These are phyloP conservation scores for Argentina anserina DNA, from an alignment of 306 rosid species.

Conservation along the genomic window DNA sequence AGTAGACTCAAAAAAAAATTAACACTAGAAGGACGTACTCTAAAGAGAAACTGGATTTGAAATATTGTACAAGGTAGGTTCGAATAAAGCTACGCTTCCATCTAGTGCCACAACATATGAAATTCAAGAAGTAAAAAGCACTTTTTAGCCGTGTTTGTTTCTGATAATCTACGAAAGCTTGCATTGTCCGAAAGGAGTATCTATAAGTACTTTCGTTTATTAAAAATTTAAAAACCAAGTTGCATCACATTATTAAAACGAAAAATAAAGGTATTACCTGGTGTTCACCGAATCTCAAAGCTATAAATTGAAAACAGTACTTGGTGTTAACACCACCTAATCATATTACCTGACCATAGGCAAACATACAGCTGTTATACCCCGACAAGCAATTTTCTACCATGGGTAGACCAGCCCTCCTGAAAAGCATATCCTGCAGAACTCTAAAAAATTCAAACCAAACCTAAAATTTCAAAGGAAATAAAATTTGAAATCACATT, in stretches of 20 bases:
- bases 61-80: not conserved
- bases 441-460: constrained; percentile 16
- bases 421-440: constrained; percentile 79
- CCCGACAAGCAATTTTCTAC: constrained; percentile 97
- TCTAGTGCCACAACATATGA: not conserved
- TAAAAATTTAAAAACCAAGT: not conserved
- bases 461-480: constrained; percentile 10
- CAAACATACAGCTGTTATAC: constrained; percentile 96
- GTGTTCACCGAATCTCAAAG: not conserved
- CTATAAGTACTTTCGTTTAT: not conserved
- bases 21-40: not conserved
- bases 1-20: not conserved
- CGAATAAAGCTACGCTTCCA: not conserved
- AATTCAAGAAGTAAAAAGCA: not conserved
- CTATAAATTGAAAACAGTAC: not conserved
- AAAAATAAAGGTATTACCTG: too few relatives aligned
- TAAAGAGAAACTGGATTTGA: not conserved
- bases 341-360: constrained; percentile 85
- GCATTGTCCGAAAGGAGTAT: not conserved
- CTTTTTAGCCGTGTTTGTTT: not conserved
- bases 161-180: not conserved
- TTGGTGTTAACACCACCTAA: constrained; percentile 1
- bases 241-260: not conserved
- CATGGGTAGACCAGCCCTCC: constrained; percentile 96
- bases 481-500: not conserved